These are phyloP conservation scores for Pichia sp. DNA, from an alignment of 1,139 yeast species.

Conservation along the genomic window DNA sequence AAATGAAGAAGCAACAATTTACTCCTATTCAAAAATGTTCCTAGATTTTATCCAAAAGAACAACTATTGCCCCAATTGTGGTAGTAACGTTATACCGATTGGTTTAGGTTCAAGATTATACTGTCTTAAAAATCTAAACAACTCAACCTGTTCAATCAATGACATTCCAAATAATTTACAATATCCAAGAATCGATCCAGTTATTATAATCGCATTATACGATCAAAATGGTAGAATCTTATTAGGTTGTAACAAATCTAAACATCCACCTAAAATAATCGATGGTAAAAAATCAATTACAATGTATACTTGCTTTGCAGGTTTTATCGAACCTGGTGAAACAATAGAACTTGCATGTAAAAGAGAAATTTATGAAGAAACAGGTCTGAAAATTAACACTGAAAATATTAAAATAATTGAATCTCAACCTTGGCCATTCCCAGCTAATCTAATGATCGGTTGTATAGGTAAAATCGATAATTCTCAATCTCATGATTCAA, in stretches of 20 bases:
- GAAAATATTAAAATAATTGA: constrained; percentile 49
- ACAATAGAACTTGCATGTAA: constrained; percentile 82
- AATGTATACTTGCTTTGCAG: constrained; percentile 84
- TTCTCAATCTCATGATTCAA: constrained; percentile 45
- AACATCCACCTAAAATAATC: constrained; percentile 25
- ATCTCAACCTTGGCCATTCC: constrained; percentile 96
- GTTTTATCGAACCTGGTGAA: constrained; percentile 93
- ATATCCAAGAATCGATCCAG: constrained; percentile 90
- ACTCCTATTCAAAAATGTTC: constrained; percentile 77
- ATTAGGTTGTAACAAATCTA: constrained; percentile 51
- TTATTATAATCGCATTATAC: constrained; percentile 72
- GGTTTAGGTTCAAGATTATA: constrained; percentile 77
- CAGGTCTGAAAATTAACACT: constrained; percentile 59
- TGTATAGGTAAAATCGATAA: constrained; percentile 71
- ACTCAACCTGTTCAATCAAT: constrained; percentile 44
- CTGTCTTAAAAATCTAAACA: constrained; percentile 39
- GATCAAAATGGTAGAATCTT: constrained; percentile 59
- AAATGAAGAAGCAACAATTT: constrained; percentile 53
- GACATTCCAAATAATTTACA: constrained; percentile 45
- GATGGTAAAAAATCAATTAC: constrained; percentile 25
- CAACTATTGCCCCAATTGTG: constrained; percentile 86
- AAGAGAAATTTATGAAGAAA: constrained; percentile 92
- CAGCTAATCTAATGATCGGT: constrained; percentile 89
- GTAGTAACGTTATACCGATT: constrained; percentile 56
- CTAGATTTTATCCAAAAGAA: constrained; percentile 78